Evolutionary conservation across 2,329 filamentous ascomycete genomes (phyloP), one percentile per base, ranked within the genome.

Genomic region (Fusarium sp.): DNA sequence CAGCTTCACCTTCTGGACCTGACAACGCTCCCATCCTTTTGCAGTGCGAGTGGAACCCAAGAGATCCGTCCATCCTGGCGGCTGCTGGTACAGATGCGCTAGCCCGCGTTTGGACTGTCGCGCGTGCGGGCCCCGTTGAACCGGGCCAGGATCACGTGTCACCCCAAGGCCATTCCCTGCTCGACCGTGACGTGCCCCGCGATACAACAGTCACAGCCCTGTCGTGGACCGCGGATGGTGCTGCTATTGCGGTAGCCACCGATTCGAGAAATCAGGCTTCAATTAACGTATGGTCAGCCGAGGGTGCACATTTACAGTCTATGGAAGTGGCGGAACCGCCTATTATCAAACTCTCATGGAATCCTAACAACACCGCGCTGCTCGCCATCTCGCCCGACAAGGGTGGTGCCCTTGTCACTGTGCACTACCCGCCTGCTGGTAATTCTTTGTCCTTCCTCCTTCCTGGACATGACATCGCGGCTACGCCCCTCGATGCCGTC

Each of bases 41-140:
- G 82, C 88, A 90, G 80, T 90, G 88, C 85, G 87, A 89, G 84
- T 91, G 88, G 87, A 90, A 87, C 83, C 89, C 89, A 73, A 84
- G 79, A 80, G 85, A 90, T 82, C 86, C 88, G 78, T 87, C 85
- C 64, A 82, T 89, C 80, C 84, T 91, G 84, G 89, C 88, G 80
- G 88, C 88, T 84, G 88, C 87, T 82, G 89, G 89, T 75, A 90
- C 88, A 78, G 89, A 90, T 83, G 87, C 88, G 81, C 87, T 90
- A 87, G 89, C 88, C 83, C 88, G 88, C 71, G 84, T 90, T 81
- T 90, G 89, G 88, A 89, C 86, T 68, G 79, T 90, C 73, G 85
- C 86, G 78, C 86, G 85, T 84, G 82, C 82, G 77, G 80, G 83
- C 74, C 81, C 82, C 72, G 75, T 82, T 65, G 80, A 81, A 54